phyloP scores from a whole-genome alignment of 495 filamentous ascomycete species.

The Aspergillus coremiiformis region DNA sequence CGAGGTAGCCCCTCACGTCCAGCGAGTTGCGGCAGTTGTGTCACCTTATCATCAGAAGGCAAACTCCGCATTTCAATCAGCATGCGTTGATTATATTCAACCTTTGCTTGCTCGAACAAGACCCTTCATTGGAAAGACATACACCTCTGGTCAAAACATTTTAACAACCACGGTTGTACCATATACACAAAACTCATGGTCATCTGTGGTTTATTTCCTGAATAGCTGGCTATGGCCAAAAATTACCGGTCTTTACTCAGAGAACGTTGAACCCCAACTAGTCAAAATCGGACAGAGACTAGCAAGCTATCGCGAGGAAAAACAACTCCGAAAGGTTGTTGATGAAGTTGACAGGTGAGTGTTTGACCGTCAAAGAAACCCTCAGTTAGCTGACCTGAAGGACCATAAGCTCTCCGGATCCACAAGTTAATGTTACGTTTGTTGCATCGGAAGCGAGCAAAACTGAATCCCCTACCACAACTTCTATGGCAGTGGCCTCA shows the following conservation, averaged over 20 bases:
- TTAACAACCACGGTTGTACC: constrained; percentile 66
- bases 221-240: constrained; percentile 72
- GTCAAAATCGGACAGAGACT: constrained; percentile 85
- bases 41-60: constrained; percentile 67
- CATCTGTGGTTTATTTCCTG: constrained; percentile 57
- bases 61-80: constrained; percentile 50
- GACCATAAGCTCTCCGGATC: constrained; percentile 22
- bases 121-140: constrained; percentile 67
- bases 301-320: constrained; percentile 69
- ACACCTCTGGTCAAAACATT: constrained; percentile 57
- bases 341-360: constrained; percentile 49
- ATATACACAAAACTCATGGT: constrained; percentile 60
- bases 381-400: constrained; percentile 14
- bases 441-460: constrained; percentile 14
- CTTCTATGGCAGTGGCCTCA: constrained; percentile 17
- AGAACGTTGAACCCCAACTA: constrained; percentile 93
- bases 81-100: constrained; percentile 63
- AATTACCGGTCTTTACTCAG: constrained; percentile 68
- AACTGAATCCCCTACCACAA: constrained; percentile 17
- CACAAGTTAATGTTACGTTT: constrained; percentile 20
- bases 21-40: constrained; percentile 46
- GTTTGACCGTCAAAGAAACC: background rate
- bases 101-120: constrained; percentile 65
- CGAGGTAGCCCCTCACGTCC: constrained; percentile 64
- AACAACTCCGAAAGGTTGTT: constrained; percentile 49